Base-by-base conservation (phyloP, 352 stramenopile species). In the Thraustochytrium sp. region DNA sequence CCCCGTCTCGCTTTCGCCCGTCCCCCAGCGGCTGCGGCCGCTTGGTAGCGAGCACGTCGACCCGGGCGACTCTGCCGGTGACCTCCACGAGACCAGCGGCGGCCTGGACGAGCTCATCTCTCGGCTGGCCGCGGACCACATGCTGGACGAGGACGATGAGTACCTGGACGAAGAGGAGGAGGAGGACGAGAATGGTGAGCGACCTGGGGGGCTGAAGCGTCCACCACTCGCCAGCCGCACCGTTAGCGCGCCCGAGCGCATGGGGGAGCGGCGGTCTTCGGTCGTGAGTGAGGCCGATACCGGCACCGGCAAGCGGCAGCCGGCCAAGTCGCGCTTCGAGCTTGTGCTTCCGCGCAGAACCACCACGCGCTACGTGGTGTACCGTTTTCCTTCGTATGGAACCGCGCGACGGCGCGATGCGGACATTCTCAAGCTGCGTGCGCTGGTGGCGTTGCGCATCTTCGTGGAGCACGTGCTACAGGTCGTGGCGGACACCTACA, bases 371-470 rank as follows among this genome's bases (percentile, higher is more conserved):
- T 80, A 80, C 49, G 46, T 44, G 4, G 68, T 80, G 42, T 80
- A 46, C 46, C 42, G 68, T 1, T 80, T 80, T 42, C 68, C 68
- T 34, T 13, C 68, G n/a, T 48, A 64, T 16, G 40, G 40, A 9
- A 80, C 31, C 16, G 76, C 44, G 68, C 46, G 68, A 13, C 18
- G 31, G 31, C 68, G 68, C 0, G 68, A 80, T 31, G 68, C 53
- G 18, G 68, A 80, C 31, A 80, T 80, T 26, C 68, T 80, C 68
- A 80, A 55, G 31, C 68, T 80, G 13, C 42, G 68, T 18, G 68
- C 31, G 68, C 68, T 80, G 36, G 38, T 80, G 76, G 68, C 68
- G 21, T 21, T 80, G 18, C 68, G 68, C 13, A 80, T 80, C 23
- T 63, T 80, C n/a, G 34, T 11, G 4, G 68, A 80, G 68, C 53